phyloP scores from a whole-genome alignment of 345 rosid genomes.

The Linum trigynum region DNA sequence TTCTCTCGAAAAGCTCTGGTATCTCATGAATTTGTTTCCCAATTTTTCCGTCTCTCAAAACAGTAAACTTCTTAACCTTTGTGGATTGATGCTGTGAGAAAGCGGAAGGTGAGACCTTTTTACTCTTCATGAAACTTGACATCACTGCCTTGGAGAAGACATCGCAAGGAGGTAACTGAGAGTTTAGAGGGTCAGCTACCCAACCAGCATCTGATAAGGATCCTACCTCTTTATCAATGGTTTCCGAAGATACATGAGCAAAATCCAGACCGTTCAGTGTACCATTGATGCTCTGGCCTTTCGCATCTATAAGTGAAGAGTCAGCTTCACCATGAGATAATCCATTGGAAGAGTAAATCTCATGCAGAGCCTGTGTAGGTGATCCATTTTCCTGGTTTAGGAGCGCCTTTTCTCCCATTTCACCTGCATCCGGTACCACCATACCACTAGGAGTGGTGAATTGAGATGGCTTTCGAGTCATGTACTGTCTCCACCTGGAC shows the following conservation, averaged over 20 bases:
- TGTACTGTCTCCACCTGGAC: slow-evolving; percentile 91
- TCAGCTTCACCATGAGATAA: slow-evolving; percentile 17
- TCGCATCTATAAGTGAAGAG: slow-evolving; percentile 18
- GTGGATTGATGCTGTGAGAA: slow-evolving; percentile 37
- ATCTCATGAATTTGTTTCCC: slow-evolving; percentile 17
- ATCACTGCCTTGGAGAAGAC: slow-evolving; percentile 77
- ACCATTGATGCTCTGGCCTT: slow-evolving; percentile 21
- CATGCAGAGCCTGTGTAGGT: slow-evolving; percentile 23
- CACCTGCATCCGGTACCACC: slow-evolving; percentile 13
- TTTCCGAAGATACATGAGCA: slow-evolving; percentile 20
- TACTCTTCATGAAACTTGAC: slow-evolving; percentile 56
- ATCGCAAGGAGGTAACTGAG: slow-evolving; percentile 75
- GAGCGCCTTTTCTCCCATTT: slow-evolving; percentile 17
- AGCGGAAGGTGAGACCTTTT: slow-evolving; percentile 42
- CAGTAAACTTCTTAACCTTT: slow-evolving; percentile 29
- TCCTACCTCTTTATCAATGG: slow-evolving; percentile 22
- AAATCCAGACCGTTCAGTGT: slow-evolving; percentile 20
- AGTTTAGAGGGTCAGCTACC: slow-evolving; percentile 59
- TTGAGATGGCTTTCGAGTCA: slow-evolving; percentile 41
- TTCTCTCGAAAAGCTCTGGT: slow-evolving; percentile 21
- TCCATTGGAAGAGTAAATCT: slow-evolving; percentile 26
- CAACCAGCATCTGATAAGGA: slow-evolving; percentile 22
- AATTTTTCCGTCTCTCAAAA: slow-evolving; percentile 25
- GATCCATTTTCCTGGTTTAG: slow-evolving; percentile 27
- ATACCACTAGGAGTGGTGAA: slow-evolving; percentile 13